Conservation (phyloP, 1,139 yeast genomes). For the Keqinozyma sinolaborantium region DNA sequence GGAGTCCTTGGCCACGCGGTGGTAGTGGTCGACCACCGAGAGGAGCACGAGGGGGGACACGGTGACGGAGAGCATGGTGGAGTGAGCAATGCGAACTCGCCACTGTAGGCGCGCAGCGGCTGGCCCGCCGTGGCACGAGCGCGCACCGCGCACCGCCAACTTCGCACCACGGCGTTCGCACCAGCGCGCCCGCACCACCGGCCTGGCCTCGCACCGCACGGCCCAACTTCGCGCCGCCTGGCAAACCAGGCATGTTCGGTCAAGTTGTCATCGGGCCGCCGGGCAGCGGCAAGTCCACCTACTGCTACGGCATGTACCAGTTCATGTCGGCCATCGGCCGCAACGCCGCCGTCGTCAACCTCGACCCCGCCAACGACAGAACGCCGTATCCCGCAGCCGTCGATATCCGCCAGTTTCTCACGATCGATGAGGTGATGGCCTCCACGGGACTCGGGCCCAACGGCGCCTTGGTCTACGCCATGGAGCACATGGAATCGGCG, state of each 20-base stretch:
- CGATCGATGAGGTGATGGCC: slow-evolving; percentile 87
- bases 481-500: slow-evolving; percentile 55
- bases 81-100: no score
- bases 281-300: slow-evolving; percentile 95
- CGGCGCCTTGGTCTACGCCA: slow-evolving; percentile 89
- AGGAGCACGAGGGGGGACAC: slow-evolving; percentile 94
- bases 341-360: slow-evolving; percentile 73
- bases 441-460: slow-evolving; percentile 85
- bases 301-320: slow-evolving; percentile 88
- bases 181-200: no score
- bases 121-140: no score
- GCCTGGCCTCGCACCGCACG: no score
- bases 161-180: no score
- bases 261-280: slow-evolving; percentile 98
- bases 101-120: no score
- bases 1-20: slow-evolving; percentile 66
- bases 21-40: slow-evolving; percentile 94
- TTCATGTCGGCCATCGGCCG: slow-evolving; percentile 93
- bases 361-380: slow-evolving; percentile 93
- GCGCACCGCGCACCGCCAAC: no score
- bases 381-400: slow-evolving; percentile 71
- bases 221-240: no score
- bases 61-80: no score
- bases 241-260: slow-evolving; percentile 62
- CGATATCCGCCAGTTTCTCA: slow-evolving; percentile 84